Evolutionary conservation across 2,329 filamentous ascomycete species (phyloP).

Genomic region (Talaromyces sp.): DNA sequence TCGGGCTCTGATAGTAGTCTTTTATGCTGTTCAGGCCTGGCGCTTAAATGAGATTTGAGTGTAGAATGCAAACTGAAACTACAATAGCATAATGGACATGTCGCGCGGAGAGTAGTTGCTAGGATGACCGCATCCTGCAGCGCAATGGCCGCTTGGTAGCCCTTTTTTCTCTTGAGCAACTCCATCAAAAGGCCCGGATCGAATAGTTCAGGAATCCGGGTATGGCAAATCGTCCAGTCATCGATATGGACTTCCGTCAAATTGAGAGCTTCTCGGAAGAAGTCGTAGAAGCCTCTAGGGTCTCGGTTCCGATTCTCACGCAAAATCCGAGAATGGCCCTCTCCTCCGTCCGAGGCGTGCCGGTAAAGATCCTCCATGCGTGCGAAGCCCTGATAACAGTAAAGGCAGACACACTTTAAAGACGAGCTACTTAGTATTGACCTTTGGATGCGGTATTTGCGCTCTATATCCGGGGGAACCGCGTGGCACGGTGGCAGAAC

Average conservation of each 20-base stretch:
- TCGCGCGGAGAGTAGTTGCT: slow-evolving; percentile 10
- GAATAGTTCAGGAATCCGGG: slow-evolving; percentile 11
- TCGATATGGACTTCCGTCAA: slow-evolving; percentile 10
- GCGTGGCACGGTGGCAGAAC: background rate
- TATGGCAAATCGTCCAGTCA: slow-evolving; percentile 13
- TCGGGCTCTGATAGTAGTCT: slow-evolving; percentile 8
- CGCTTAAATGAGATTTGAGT: slow-evolving; percentile 9
- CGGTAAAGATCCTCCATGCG: slow-evolving; percentile 13
- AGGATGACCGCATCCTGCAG: slow-evolving; percentile 11
- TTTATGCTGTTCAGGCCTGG: slow-evolving; percentile 5
- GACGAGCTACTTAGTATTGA: slow-evolving; percentile 9
- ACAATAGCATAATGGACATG: slow-evolving; percentile 10
- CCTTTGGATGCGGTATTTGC: slow-evolving; percentile 8
- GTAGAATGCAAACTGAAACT: slow-evolving; percentile 12
- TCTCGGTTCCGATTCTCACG: slow-evolving; percentile 12
- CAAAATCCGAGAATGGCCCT: slow-evolving; percentile 10
- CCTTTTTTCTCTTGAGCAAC: slow-evolving; percentile 10
- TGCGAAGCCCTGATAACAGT: slow-evolving; percentile 12
- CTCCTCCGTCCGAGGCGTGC: slow-evolving; percentile 10
- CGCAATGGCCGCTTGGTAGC: slow-evolving; percentile 8
- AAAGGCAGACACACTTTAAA: slow-evolving; percentile 12
- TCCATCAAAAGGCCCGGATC: slow-evolving; percentile 11
- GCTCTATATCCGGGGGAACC: background rate
- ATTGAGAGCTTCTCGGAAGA: slow-evolving; percentile 11
- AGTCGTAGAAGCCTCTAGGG: slow-evolving; percentile 9